A percentile compares a stretch with the other conserved stretches of the same genome.
Conservation (phyloP, 2,329 filamentous ascomycete genomes). For the Beauveria caledonica region DNA sequence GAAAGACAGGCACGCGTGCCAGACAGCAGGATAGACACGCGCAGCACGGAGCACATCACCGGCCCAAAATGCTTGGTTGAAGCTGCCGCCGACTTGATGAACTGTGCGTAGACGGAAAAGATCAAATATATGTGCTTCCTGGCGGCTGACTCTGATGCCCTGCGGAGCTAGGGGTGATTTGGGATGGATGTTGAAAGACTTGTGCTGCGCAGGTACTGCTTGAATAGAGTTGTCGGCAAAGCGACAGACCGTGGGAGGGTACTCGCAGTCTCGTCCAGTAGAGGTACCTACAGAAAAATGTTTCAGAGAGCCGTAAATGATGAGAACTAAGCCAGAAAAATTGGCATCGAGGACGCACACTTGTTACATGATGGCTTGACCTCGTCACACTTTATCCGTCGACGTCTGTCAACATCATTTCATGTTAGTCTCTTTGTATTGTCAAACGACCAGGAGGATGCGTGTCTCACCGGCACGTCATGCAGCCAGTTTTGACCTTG, state of each 20-base stretch:
- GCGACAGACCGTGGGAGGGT: background rate
- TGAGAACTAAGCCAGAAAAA: background rate
- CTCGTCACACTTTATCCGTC: slow-evolving; percentile 7
- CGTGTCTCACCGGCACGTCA: slow-evolving; percentile 5
- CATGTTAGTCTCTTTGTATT: background rate
- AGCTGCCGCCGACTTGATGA: slow-evolving; percentile 5
- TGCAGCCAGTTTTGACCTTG: slow-evolving; percentile 7
- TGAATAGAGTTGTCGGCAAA: background rate
- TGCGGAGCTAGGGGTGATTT: background rate
- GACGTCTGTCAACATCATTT: background rate
- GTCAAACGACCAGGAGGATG: background rate
- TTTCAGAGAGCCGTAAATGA: background rate
- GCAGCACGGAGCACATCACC: slow-evolving; percentile 1
- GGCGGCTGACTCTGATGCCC: background rate
- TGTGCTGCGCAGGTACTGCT: background rate
- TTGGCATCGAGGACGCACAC: background rate
- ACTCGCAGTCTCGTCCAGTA: background rate
- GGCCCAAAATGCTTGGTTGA: slow-evolving; percentile 5
- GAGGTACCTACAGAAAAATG: background rate
- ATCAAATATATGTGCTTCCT: background rate
- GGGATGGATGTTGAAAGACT: background rate
- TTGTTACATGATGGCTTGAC: slow-evolving; percentile 3
- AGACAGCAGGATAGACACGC: slow-evolving; percentile 1
- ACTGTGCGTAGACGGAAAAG: slow-evolving; percentile 2
- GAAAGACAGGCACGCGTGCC: slow-evolving; percentile 5